Evolutionary conservation across 2,329 filamentous ascomycete genomes (phyloP), one percentile per base, ranked within the genome.

Genomic region (Leptographium galeiforme): DNA sequence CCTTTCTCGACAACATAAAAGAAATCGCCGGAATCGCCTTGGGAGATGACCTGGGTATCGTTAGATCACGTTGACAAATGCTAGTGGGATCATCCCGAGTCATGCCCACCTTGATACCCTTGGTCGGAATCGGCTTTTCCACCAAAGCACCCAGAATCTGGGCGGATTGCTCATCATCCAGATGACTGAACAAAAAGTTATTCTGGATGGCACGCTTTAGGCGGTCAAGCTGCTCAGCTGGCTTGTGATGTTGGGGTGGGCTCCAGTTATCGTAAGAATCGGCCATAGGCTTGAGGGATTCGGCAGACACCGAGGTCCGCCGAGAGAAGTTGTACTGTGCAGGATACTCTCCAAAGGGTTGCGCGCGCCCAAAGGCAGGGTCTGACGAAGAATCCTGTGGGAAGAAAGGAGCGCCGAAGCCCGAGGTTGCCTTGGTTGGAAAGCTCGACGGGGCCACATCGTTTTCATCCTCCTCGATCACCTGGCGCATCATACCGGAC

Each of bases 1-100:
- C 93, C 93, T 59, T 84, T 86, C 67, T 98, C 93, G 18, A 97
- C 89, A 32, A 98, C 84, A 67, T 98, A 98, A 72, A 98, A 98
- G 73, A 87, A 97, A 69, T 98, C 93, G 45, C 93, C 93, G 0
- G 90, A 85, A 63, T 97, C 93, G 53, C 93, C 93, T 72, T 98
- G 93, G 50, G 84, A 85, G 60, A 98, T 97, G 55, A 98, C 89
- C 77, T 95, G 77, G 6, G 7, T 1, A 1, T 39, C 6, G 12
- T 34, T 50, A 56, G 14, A 45, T 14, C 12, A 19, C 7, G 16
- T 33, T 6, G 8, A 32, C 3, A 32, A 6, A 32, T 5, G 33
- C 32, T 25, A 8, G n/a, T 10, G 30, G 18, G 1, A 32, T 38
- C 1, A 10, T 32, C n/a, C 6, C 10, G 13, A 36, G 12, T 12